phyloP scores from a whole-genome alignment of 768 basidiomycete genomes.

The Pisolithus tinctorius region DNA sequence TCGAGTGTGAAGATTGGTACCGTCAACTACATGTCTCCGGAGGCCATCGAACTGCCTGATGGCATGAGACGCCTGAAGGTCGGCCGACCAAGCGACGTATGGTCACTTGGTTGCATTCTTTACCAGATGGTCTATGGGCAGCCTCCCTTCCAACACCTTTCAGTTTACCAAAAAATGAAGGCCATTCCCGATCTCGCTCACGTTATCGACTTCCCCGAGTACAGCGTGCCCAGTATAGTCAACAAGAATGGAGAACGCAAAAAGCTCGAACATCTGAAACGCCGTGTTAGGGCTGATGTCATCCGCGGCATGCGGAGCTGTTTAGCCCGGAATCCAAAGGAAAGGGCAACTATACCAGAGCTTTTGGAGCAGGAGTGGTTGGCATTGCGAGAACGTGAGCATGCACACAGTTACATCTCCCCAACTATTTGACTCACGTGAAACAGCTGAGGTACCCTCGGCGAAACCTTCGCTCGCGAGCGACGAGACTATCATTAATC shows the following conservation, averaged over 20 bases:
- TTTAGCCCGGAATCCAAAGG: conserved; percentile 70
- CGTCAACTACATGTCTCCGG: conserved; percentile 98
- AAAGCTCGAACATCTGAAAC: conserved; percentile 62
- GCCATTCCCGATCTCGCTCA: conserved; percentile 79
- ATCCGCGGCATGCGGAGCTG: conserved; percentile 81
- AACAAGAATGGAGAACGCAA: conserved; percentile 31
- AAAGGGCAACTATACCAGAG: conserved; percentile 82
- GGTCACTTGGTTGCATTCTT: conserved; percentile 95
- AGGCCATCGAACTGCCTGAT: conserved; percentile 86
- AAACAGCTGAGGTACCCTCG: conserved; percentile 19
- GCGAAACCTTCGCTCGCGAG: conserved; percentile 30
- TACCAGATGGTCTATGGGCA: conserved; percentile 98
- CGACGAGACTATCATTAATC: conserved; percentile 70
- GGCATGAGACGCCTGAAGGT: conserved; percentile 89
- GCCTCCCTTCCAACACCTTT: conserved; percentile 84
- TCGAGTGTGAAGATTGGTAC: conserved; percentile 68
- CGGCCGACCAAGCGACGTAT: conserved; percentile 92
- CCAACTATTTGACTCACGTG: neutral
- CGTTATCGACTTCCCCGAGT: conserved; percentile 77
- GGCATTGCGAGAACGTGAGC: conserved; percentile 38
- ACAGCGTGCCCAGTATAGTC: conserved; percentile 41
- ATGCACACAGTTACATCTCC: neutral
- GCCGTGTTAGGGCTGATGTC: conserved; percentile 66
- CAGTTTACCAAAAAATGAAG: conserved; percentile 85
- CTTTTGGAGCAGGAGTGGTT: conserved; percentile 80